A percentile compares a stretch with the other conserved stretches of the same genome.
Evolutionary conservation across 2,329 filamentous ascomycete genomes (phyloP).

Genomic region (Trichoderma semiorbis): DNA sequence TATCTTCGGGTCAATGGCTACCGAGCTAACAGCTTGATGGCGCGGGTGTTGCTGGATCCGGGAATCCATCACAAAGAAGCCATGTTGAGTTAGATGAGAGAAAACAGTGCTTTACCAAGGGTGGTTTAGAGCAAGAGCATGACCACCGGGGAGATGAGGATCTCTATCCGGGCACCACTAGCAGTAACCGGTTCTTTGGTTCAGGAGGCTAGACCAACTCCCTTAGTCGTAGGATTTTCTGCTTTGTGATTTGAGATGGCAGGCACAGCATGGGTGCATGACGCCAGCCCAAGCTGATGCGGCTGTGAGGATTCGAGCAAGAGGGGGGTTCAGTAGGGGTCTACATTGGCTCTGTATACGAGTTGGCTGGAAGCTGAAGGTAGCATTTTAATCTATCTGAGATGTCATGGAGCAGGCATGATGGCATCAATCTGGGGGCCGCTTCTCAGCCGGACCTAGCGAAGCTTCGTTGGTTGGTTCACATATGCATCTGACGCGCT

Average conservation of each 20-base stretch:
- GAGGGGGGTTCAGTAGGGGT: not conserved
- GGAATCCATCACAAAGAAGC: not conserved
- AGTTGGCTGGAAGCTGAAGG: not conserved
- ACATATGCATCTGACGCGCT: not conserved
- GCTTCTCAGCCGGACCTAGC: not conserved
- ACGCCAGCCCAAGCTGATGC: not conserved
- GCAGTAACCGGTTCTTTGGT: slow-evolving; percentile 1
- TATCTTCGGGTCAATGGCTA: not conserved
- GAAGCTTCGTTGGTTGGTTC: not conserved
- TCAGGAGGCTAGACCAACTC: not conserved
- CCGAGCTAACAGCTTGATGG: not conserved
- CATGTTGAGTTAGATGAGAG: not conserved
- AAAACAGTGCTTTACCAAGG: not conserved
- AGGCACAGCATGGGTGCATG: not conserved
- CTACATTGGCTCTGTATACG: not conserved
- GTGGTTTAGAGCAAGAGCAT: not conserved
- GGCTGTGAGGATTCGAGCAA: not conserved
- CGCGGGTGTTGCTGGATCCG: not conserved
- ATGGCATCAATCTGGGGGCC: not conserved
- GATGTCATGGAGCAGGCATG: not conserved
- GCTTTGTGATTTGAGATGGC: not conserved
- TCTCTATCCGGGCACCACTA: not conserved
- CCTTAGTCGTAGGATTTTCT: not conserved
- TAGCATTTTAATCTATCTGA: slow-evolving; percentile 3
- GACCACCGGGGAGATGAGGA: slow-evolving; percentile 1